A percentile compares a stretch with the other conserved stretches of the same genome.
Evolutionary conservation across 495 filamentous ascomycete species (phyloP).

Genomic region (Tuber magnatum): DNA sequence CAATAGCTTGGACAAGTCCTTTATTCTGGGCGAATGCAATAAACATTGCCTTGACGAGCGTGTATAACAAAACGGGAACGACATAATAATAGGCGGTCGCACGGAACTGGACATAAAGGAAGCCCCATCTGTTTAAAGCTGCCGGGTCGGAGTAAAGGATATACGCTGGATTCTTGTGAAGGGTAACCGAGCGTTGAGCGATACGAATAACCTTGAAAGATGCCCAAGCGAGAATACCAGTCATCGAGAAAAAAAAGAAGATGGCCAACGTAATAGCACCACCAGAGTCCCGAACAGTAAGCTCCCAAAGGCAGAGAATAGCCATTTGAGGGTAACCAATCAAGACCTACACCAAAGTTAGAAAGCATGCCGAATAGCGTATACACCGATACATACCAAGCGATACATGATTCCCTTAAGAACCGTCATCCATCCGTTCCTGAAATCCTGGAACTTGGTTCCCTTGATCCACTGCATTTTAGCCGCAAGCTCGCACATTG

Average conservation of each 20-base stretch:
- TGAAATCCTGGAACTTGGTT: slow-evolving; percentile 89
- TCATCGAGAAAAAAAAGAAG: slow-evolving; percentile 80
- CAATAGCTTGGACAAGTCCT: slow-evolving; percentile 75
- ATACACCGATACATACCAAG: slow-evolving; percentile 47
- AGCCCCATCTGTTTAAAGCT: slow-evolving; percentile 95
- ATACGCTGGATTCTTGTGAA: slow-evolving; percentile 96
- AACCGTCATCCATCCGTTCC: slow-evolving; percentile 70
- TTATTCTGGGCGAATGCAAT: slow-evolving; percentile 71
- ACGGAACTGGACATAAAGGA: slow-evolving; percentile 94
- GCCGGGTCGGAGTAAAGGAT: slow-evolving; percentile 93
- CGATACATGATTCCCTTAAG: slow-evolving; percentile 90
- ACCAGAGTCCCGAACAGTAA: slow-evolving; percentile 75
- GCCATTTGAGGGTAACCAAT: slow-evolving; percentile 92
- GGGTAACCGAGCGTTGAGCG: slow-evolving; percentile 74
- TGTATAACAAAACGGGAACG: slow-evolving; percentile 70
- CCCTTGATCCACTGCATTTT: slow-evolving; percentile 70
- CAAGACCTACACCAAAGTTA: slow-evolving; percentile 50
- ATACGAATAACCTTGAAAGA: slow-evolving; percentile 81
- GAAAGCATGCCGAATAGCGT: slow-evolving; percentile 2
- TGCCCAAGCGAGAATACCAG: slow-evolving; percentile 74
- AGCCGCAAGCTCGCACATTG: slow-evolving; percentile 60
- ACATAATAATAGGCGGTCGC: slow-evolving; percentile 97
- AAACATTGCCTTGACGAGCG: slow-evolving; percentile 82
- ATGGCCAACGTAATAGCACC: slow-evolving; percentile 83
- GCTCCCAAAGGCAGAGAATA: slow-evolving; percentile 89